These are phyloP conservation scores for Spizellomyces sp. DNA, from an alignment of 192 early-diverging fungal genomes.

Conservation along the genomic window DNA sequence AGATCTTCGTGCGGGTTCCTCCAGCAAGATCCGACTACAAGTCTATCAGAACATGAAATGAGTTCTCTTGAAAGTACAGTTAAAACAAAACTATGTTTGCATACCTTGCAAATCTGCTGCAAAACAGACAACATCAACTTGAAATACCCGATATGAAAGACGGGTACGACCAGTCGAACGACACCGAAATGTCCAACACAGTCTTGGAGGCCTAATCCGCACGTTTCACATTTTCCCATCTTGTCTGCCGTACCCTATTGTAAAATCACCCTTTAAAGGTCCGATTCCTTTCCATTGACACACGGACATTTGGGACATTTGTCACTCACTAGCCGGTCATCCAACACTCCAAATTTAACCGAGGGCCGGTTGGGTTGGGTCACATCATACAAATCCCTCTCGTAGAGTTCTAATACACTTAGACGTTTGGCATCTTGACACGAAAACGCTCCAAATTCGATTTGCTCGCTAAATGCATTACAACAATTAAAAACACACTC, in stretches of 20 bases:
- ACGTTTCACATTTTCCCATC: slow-evolving; percentile 84
- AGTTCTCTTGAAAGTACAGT: not conserved
- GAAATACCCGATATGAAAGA: slow-evolving; percentile 99
- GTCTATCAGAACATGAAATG: slow-evolving; percentile 48
- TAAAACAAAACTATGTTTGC: not conserved
- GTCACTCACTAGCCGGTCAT: slow-evolving; percentile 78
- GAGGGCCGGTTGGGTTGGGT: slow-evolving; percentile 75
- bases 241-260: slow-evolving; percentile 83
- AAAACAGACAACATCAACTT: slow-evolving; percentile 83
- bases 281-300: not conserved
- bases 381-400: slow-evolving; percentile 80
- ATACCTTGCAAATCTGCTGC: slow-evolving; percentile 96
- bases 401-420: slow-evolving; percentile 86
- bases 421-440: slow-evolving; percentile 85
- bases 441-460: slow-evolving; percentile 52
- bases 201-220: slow-evolving; percentile 79
- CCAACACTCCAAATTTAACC: slow-evolving; percentile 85
- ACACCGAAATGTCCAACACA: slow-evolving; percentile 98
- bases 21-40: slow-evolving; percentile 86
- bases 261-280: not conserved
- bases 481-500: not conserved
- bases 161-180: slow-evolving; percentile 87
- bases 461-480: not conserved
- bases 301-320: too few species aligned
- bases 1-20: slow-evolving; percentile 73